Base-by-base conservation (phyloP, 2,329 filamentous ascomycete genomes). In the Thielaviopsis ethacetica region DNA sequence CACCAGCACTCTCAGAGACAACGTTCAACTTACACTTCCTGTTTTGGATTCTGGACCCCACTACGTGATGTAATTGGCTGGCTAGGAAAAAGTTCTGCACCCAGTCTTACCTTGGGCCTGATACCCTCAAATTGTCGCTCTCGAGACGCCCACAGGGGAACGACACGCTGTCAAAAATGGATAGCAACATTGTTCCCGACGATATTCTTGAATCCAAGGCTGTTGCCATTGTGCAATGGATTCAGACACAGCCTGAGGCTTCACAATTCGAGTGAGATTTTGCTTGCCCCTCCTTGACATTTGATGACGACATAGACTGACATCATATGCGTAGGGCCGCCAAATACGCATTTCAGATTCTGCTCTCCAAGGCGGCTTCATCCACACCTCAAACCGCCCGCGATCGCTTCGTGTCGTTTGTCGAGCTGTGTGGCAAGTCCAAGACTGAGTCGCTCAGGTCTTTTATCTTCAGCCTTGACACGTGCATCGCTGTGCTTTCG, bases 351-450 rank as follows among this genome's bases (percentile, higher is more conserved):
- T 63, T 65, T 79, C 62, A 80, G 78, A 65, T 74, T 84, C 21
- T 83, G 80, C 63, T 78, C 80, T 24, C 60, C 1, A 38, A 49
- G 24, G 60, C 60, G n/a, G 60, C 57, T 12, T 47, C 49, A 26
- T 61, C 60, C 22, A 59, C 57, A 7, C 57, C 60, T 5, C 60
- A 59, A 44, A 59, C 47, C 17, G 47, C 57, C 26, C 54, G 60
- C 22, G 53, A 61, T 50, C 56, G 60, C 12, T 61, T 62, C 44
- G 60, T 59, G n/a, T 59, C 57, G 34, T 83, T 84, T 62, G 74
- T 84, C 61, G 80, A 83, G 65, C 76, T 80, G 61, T 78, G 78
- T 57, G 75, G 74, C 62, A 79, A 75, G 63, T 80, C 81, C 2
- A 63, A 65, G 15, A 72, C 74, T 10, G 62, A 68, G 26, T 59